phyloP scores from a whole-genome alignment of 768 basidiomycete species.

The Roridomyces roridus region DNA sequence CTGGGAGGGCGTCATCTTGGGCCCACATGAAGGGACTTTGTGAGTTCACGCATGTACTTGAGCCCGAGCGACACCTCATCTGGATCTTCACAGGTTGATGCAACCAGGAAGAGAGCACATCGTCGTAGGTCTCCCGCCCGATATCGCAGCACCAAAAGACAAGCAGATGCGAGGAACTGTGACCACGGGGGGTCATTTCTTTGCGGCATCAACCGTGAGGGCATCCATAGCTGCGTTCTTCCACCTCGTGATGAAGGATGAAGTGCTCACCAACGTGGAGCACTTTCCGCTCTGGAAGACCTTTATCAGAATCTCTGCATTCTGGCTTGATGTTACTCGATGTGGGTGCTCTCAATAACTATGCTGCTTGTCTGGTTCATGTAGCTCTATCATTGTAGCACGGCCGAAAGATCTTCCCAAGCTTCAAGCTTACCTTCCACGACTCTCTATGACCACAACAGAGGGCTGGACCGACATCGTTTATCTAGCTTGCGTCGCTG shows the following conservation, averaged over 20 bases:
- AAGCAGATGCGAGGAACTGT: too few species aligned
- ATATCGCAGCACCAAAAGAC: too few species aligned
- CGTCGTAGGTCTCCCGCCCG: neutral
- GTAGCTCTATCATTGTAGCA: too few species aligned
- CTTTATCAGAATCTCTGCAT: neutral
- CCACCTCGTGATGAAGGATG: neutral
- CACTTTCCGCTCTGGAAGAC: neutral
- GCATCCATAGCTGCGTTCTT: neutral
- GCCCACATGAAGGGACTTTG: neutral
- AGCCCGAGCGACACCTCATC: neutral
- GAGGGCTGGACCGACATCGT: conserved; percentile 1
- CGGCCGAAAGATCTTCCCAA: too few species aligned
- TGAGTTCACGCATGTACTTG: neutral
- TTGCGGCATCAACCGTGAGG: neutral
- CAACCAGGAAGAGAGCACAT: neutral
- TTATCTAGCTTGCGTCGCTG: neutral
- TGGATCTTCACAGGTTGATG: neutral
- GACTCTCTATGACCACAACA: neutral
- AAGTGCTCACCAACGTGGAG: neutral
- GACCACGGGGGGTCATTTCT: neutral
- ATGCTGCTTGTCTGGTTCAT: too few species aligned
- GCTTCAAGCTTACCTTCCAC: neutral
- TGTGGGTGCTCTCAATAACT: neutral
- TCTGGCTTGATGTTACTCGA: neutral
- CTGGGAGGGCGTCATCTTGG: neutral